Evolutionary conservation across 2,329 filamentous ascomycete genomes (phyloP).

Genomic region (Arachnomyces sp.): DNA sequence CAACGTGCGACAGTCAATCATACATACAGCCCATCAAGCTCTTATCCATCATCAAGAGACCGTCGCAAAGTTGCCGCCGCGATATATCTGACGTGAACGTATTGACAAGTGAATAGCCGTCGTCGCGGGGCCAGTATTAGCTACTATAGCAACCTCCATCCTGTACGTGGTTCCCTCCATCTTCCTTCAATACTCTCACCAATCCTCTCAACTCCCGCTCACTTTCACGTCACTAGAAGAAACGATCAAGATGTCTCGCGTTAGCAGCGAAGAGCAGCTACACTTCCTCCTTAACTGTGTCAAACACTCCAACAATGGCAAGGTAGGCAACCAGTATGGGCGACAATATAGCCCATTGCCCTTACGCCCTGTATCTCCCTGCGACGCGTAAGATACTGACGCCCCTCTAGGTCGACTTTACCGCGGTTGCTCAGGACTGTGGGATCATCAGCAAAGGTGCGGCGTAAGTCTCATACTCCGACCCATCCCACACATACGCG

Average conservation of each 20-base stretch:
- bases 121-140: too few relatives aligned
- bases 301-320: constrained; percentile 50
- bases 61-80: too few relatives aligned
- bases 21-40: too few relatives aligned
- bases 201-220: not conserved
- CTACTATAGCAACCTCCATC: too few relatives aligned
- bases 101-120: too few relatives aligned
- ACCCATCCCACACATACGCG: not conserved
- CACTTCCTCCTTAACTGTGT: constrained; percentile 61
- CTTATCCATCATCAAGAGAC: too few relatives aligned
- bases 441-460: constrained; percentile 57
- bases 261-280: constrained; percentile 50
- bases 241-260: constrained; percentile 38
- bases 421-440: constrained; percentile 55
- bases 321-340: constrained; percentile 36
- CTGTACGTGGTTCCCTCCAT: too few relatives aligned
- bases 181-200: not conserved
- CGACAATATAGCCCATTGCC: not conserved
- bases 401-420: constrained; percentile 52
- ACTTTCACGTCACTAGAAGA: not conserved
- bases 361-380: not conserved
- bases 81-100: too few relatives aligned
- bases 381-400: too few relatives aligned
- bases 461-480: constrained; percentile 49
- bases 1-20: too few relatives aligned